Percentiles rank a stretch among this genome's conserved stretches.
Evolutionary conservation across 2,329 filamentous ascomycete species (phyloP).

Genomic region (Trichoderma asperellum): DNA sequence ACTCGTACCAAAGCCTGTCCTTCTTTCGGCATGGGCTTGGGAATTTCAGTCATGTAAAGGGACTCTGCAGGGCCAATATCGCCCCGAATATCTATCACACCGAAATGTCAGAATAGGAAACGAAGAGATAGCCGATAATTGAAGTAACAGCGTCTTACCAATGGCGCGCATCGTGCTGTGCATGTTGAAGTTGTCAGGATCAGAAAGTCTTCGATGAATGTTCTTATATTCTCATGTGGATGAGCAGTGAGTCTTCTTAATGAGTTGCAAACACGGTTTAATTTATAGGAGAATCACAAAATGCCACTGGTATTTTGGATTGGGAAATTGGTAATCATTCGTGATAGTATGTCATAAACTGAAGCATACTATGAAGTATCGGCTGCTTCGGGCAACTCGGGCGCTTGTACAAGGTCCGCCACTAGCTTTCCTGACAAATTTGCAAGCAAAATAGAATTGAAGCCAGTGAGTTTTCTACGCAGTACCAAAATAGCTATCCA

Average conservation of each 20-base stretch:
- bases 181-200: neutral
- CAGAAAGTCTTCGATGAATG: neutral
- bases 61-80: constrained; percentile 1
- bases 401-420: neutral
- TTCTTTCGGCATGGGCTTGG: neutral
- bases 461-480: neutral
- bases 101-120: neutral
- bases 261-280: neutral
- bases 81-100: neutral
- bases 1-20: neutral
- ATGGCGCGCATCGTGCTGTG: neutral
- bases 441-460: neutral
- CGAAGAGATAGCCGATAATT: neutral
- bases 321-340: neutral
- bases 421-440: neutral
- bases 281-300: neutral
- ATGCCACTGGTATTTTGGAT: neutral
- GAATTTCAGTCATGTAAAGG: neutral
- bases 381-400: neutral
- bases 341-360: neutral
- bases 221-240: neutral
- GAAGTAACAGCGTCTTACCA: neutral
- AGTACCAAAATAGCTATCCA: neutral
- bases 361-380: neutral
- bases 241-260: neutral